Evolutionary conservation across 2,329 filamentous ascomycete species (phyloP).

Genomic region (Dactylella cylindrospora): DNA sequence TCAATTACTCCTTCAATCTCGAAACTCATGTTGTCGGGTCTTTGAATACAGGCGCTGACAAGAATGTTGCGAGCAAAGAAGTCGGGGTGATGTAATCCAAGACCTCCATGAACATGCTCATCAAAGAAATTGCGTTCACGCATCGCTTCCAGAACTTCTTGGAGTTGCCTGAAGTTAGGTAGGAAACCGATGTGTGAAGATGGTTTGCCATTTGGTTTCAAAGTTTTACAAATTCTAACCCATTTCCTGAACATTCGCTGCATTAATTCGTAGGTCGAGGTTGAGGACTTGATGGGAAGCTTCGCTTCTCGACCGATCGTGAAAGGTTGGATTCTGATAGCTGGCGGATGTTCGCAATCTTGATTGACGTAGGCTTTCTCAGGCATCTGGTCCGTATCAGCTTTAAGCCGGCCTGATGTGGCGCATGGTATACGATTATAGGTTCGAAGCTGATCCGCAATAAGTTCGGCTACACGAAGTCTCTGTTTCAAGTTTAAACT

Average conservation of each 20-base stretch:
- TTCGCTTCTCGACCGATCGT: constrained; percentile 10
- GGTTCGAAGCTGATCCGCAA: constrained; percentile 11
- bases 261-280: constrained; percentile 14
- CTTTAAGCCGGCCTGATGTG: constrained; percentile 7
- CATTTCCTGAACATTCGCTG: constrained; percentile 25
- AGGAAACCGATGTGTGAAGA: not conserved
- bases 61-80: constrained; percentile 40
- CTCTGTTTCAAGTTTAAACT: constrained; percentile 29
- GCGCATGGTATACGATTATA: constrained; percentile 8
- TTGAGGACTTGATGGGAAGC: constrained; percentile 9
- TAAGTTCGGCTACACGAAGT: constrained; percentile 24
- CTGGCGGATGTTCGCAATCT: constrained; percentile 1
- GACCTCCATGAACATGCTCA: not conserved
- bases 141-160: constrained; percentile 22
- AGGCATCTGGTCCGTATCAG: not conserved
- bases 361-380: constrained; percentile 1
- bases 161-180: constrained; percentile 13
- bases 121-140: constrained; percentile 26
- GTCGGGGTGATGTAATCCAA: constrained; percentile 32
- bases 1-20: constrained; percentile 34
- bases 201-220: not conserved
- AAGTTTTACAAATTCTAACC: not conserved
- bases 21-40: constrained; percentile 28
- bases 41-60: constrained; percentile 17
- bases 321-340: not conserved